These are phyloP conservation scores for Dactylellina haptotyla DNA, from an alignment of 2,329 filamentous ascomycete genomes.

Conservation along the genomic window DNA sequence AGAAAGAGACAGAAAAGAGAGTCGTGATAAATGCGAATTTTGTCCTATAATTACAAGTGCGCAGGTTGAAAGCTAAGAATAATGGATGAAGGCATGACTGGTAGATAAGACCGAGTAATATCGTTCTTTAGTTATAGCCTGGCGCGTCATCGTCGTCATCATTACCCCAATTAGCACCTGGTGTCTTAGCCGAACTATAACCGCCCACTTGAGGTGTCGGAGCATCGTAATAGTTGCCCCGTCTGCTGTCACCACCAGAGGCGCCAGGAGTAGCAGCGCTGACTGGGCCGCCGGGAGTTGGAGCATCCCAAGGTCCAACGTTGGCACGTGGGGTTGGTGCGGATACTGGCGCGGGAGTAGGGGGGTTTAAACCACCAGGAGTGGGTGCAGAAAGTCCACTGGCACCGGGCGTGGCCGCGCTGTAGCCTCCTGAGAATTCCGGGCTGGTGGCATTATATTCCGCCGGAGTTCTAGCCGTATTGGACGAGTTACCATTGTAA, in stretches of 20 bases:
- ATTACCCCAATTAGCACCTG: constrained; percentile 50
- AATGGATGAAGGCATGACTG: constrained; percentile 1
- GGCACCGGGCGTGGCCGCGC: constrained; percentile 73
- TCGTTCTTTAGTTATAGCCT: constrained; percentile 31
- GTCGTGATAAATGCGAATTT: neutral
- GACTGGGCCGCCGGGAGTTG: constrained; percentile 64
- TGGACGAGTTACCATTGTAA: constrained; percentile 64
- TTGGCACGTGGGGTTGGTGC: constrained; percentile 73
- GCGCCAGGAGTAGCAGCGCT: constrained; percentile 67
- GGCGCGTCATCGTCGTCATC: constrained; percentile 50
- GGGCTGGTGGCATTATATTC: constrained; percentile 57
- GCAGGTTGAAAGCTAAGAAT: constrained; percentile 15
- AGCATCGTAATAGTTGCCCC: constrained; percentile 67
- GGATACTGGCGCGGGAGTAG: constrained; percentile 65
- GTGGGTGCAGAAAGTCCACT: constrained; percentile 75
- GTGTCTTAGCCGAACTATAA: constrained; percentile 66
- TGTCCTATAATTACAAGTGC: constrained; percentile 43
- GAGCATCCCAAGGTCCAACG: constrained; percentile 66
- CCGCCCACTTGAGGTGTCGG: constrained; percentile 67
- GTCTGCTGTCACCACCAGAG: constrained; percentile 54
- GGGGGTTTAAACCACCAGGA: constrained; percentile 70
- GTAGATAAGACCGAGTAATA: neutral
- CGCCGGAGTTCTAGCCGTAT: constrained; percentile 57
- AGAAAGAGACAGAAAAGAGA: neutral
- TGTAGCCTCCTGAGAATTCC: constrained; percentile 56